Conservation (phyloP, 2,329 filamentous ascomycete genomes). For the Fusarium sp. region DNA sequence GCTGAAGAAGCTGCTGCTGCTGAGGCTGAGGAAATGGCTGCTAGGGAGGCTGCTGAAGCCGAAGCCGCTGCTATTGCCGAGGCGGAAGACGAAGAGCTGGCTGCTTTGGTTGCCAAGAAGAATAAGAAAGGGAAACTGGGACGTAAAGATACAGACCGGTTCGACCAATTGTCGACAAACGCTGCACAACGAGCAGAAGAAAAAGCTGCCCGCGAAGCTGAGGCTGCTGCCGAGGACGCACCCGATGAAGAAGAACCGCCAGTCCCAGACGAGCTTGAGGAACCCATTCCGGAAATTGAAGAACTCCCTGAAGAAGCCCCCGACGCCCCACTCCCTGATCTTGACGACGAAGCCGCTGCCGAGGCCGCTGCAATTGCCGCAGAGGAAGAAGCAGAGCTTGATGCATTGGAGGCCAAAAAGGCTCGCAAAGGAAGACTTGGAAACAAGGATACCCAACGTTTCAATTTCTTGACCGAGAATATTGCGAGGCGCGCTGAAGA, state of each 20-base stretch:
- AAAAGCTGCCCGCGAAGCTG: conserved; percentile 37
- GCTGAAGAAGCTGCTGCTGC: conserved; percentile 34
- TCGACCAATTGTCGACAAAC: conserved; percentile 35
- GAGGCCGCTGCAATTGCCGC: conserved; percentile 37
- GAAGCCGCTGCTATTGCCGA: conserved; percentile 44
- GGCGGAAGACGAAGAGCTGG: conserved; percentile 57
- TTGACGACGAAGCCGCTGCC: conserved; percentile 21
- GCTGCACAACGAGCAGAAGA: conserved; percentile 36
- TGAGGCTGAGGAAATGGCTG: conserved; percentile 41
- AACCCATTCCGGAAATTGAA: conserved; percentile 25
- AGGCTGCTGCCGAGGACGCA: conserved; percentile 31
- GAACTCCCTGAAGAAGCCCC: conserved; percentile 19
- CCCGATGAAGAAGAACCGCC: conserved; percentile 3
- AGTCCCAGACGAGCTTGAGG: conserved; percentile 19
- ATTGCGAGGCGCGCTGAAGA: conserved; percentile 53
- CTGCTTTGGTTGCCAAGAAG: conserved; percentile 54
- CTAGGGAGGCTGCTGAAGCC: conserved; percentile 39
- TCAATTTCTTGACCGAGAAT: conserved; percentile 54
- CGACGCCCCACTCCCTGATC: conserved; percentile 5
- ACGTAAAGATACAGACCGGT: conserved; percentile 45
- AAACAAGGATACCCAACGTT: conserved; percentile 62
- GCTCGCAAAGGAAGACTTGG: conserved; percentile 61
- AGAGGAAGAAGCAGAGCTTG: conserved; percentile 56
- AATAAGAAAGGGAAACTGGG: conserved; percentile 53
- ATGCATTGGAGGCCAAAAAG: conserved; percentile 62